phyloP scores from a whole-genome alignment of 1,284 basidiomycete genomes.

The Xerocomus nothofagi region DNA sequence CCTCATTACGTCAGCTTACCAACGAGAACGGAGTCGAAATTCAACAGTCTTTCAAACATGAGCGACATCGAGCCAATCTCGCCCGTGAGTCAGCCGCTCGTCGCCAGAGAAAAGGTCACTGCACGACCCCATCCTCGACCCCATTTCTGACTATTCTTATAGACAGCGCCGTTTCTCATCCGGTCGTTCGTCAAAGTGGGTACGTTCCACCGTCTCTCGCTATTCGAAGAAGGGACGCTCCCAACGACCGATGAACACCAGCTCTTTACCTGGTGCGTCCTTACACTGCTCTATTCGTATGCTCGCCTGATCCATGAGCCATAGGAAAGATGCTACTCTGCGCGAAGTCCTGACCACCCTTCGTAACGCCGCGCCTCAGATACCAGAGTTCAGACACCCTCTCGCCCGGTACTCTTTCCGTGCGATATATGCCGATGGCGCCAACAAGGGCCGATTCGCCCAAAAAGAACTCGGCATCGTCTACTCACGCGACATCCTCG shows the following conservation, averaged over 20 bases:
- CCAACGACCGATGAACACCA: conserved; percentile 78
- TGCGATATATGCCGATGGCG: conserved; percentile 70
- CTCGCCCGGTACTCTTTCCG: conserved; percentile 76
- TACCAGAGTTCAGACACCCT: conserved; percentile 71
- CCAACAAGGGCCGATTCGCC: conserved; percentile 63
- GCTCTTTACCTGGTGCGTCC: conserved; percentile 66
- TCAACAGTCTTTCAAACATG: conserved; percentile 20
- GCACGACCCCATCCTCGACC: fast-evolving
- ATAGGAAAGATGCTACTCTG: conserved; percentile 76
- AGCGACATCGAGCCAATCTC: conserved; percentile 39
- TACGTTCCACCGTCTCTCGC: conserved; percentile 62
- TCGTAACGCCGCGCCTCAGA: conserved; percentile 61
- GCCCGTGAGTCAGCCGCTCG: conserved; percentile 37
- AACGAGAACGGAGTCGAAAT: background rate
- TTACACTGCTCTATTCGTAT: background rate
- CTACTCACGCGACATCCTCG: conserved; percentile 77
- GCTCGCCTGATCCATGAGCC: conserved; percentile 1
- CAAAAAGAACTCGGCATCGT: conserved; percentile 77
- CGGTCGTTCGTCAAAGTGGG: conserved; percentile 80
- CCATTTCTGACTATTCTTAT: conserved; percentile 7
- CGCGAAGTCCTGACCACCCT: conserved; percentile 73
- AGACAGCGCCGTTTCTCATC: conserved; percentile 78
- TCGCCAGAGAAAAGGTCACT: conserved; percentile 44
- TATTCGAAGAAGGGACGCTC: conserved; percentile 73
- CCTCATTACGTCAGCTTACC: conserved; percentile 12